Evolutionary conservation across 305 asterid genomes (phyloP), one percentile per base, ranked within the genome.

Genomic region (Monarda citriodora): DNA sequence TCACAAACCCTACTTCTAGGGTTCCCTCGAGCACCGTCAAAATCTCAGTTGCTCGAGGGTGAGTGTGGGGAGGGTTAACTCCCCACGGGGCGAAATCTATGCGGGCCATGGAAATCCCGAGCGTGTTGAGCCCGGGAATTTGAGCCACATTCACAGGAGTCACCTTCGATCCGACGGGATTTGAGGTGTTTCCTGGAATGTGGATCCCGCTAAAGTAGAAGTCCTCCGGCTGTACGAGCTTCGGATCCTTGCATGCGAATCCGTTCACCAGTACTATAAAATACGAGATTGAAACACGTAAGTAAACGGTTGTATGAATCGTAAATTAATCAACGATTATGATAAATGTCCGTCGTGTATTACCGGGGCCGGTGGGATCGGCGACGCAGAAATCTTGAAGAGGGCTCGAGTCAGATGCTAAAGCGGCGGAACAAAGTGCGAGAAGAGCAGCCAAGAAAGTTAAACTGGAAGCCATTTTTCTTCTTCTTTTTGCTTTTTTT

Each of bases 351-450:
- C 36, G 7, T 31, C 36, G n/a, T n/a, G n/a, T n/a, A n/a, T 31
- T 31, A 31, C 36, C 36, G 36, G 36, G 36, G 36, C 36, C 36
- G 36, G 36, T 31, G 36, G 58, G 61, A 59, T 81, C 82, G 9
- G 82, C 82, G 14, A 78, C 88, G 41, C 88, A 81, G 41, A 81
- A 78, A 73, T 81, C 88, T 42, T 78, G 88, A 61, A 82, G 80
- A 26, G 88, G 79, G 60, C 82, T 78, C 10, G 74, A 61, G 18
- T 82, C 88, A 50, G 82, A 74, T 55, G 86, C 80, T 5, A 71
- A 59, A 41, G 59, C 72, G 7, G 2, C 12, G 2, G 64, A 57
- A 38, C 21, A 31, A 5, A 12, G 11, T 31, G 69, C 61, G 21
- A 64, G 9, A 23, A 64, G 23, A 9, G 36, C 53, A 29, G 20